Base-by-base conservation (phyloP, 2,329 filamentous ascomycete genomes). In the Fusarium buxicola region DNA sequence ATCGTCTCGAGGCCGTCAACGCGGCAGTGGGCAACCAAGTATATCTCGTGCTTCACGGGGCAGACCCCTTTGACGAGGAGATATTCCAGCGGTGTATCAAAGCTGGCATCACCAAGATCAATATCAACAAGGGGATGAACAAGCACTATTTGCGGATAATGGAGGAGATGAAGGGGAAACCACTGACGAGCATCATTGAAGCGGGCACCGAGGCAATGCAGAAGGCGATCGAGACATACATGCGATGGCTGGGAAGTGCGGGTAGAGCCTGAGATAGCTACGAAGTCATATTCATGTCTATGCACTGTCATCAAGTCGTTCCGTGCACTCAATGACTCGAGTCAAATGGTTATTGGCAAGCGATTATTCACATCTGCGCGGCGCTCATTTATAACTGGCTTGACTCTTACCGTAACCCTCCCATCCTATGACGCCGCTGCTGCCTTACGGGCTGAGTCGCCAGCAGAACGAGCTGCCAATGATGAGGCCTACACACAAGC, bases 41-140 rank as follows among this genome's bases (percentile, higher is more conserved):
- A 38, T 72, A 77, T 41, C 72, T 83, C 4, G 80, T 82, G 7
- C 74, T 83, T 48, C 81, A 83, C 68, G 81, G 81, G 31, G 78
- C 80, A 9, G 79, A 82, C 48, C 78, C 78, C n/a, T 83, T 82
- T 53, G 74, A 75, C 52, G 70, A 80, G 70, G 76, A 77, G 9
- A 79, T 80, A 55, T 82, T 82, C 61, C 56, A 69, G 21, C 72
- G 70, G 40, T 82, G 80, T 72, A 82, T 83, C 69, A 71, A 72
- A 18, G 75, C 70, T 7, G 81, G 81, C 43, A 77, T 83, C 32
- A 76, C 75, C 43, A 83, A 83, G 73, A 71, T 82, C 63, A 84
- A 84, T 64, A 81, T 83, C 73, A 84, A 83, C 73, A 81, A 81
- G 73, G 80, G 79, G 39, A 79, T 83, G 77, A 82, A 82, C 67